Base-by-base conservation (phyloP, 495 filamentous ascomycete genomes). In the Penicillium coffeae region DNA sequence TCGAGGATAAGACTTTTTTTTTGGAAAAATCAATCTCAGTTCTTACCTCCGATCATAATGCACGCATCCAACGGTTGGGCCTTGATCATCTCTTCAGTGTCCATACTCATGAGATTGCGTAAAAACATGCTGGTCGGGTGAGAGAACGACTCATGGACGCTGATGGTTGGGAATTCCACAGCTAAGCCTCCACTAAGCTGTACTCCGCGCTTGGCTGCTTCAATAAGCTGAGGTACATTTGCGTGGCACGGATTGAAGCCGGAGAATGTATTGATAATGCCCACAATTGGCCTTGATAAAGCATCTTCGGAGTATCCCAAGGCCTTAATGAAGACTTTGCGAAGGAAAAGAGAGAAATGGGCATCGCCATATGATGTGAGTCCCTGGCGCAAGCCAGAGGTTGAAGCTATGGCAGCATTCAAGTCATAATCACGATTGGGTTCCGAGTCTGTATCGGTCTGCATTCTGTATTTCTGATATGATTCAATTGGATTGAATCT, bases 271-370 rank as follows among this genome's bases (percentile, higher is more conserved):
- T 86, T 84, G 62, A 83, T 78, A 49, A 87, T 77, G 16, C 82
- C 83, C 19, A 87, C 70, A 44, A 86, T 82, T 1, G 83, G 82
- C 1, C 81, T 69, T 0, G 79, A 80, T 15, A 86, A 77, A 0
- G 83, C 78, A 49, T 84, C 82, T 56, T 86, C 83, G 42, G 76
- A 76, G 66, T 84, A 86, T 9, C 83, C 83, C 0, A 85, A 66
- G 1, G 82, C 80, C 56, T 87, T 87, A 65, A 87, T 85, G 58
- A 86, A 87, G 20, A 80, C 82, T 56, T 86, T 86, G 14, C 83
- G 74, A 16, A 87, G 74, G 50, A 87, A 87, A 1, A 86, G 74
- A 3, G 80, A 83, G 66, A 87, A 87, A 59, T 85, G 82, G 0
- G 81, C 70, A 50, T 87, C 83, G 20, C 83, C 83, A 59, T 87